These are phyloP conservation scores for Calocera cornea DNA, from an alignment of 768 basidiomycete genomes.

Conservation along the genomic window DNA sequence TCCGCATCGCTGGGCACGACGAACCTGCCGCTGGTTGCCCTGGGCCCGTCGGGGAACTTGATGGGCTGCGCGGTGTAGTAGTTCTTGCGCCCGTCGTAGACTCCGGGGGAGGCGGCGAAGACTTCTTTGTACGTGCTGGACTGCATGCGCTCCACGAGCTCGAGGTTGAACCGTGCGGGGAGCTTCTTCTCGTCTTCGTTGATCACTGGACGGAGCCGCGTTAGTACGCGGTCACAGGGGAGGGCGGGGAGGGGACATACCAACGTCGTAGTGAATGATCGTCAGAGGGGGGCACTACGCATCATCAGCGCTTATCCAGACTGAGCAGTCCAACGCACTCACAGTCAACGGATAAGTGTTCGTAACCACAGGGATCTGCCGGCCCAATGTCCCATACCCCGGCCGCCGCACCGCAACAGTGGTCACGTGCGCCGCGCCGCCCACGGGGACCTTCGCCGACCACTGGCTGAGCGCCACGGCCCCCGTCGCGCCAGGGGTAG, in stretches of 20 bases:
- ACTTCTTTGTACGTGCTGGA: slow-evolving; percentile 36
- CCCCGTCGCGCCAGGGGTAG: too few relatives aligned
- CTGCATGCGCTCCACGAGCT: slow-evolving; percentile 53
- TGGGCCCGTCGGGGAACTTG: slow-evolving; percentile 39
- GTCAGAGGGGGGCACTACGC: background rate
- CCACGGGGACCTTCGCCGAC: background rate
- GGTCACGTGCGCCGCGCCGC: slow-evolving; percentile 25
- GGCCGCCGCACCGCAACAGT: slow-evolving; percentile 58
- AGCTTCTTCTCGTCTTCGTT: slow-evolving; percentile 53
- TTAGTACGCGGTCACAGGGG: slow-evolving; percentile 5
- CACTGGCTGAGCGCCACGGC: background rate
- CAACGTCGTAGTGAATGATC: slow-evolving; percentile 30
- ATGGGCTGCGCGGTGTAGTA: slow-evolving; percentile 49
- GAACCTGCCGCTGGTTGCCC: slow-evolving; percentile 58
- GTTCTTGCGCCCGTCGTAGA: slow-evolving; percentile 72
- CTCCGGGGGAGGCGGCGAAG: slow-evolving; percentile 52
- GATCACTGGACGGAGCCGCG: slow-evolving; percentile 41
- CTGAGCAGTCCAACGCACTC: slow-evolving; percentile 20
- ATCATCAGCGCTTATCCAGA: background rate
- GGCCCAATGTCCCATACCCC: slow-evolving; percentile 47
- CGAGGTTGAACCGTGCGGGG: slow-evolving; percentile 55
- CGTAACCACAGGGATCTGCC: slow-evolving; percentile 29
- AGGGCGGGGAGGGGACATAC: slow-evolving; percentile 16
- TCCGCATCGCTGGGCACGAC: slow-evolving; percentile 39
- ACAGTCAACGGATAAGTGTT: slow-evolving; percentile 76